Conservation (phyloP, 257 asterid species). For the Solanum sitiens region DNA sequence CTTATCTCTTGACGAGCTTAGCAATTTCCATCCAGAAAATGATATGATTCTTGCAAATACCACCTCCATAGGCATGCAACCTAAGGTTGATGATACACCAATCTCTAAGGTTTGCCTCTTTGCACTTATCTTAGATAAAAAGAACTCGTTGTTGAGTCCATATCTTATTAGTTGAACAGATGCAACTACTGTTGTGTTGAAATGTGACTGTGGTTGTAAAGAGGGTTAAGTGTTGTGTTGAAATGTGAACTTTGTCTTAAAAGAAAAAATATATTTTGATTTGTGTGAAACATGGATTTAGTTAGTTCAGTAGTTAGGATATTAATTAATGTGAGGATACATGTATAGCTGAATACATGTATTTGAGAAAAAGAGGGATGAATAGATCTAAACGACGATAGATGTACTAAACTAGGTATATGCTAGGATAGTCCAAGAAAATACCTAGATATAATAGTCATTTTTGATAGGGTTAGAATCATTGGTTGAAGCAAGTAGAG, state of each 20-base stretch:
- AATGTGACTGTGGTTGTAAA: not conserved
- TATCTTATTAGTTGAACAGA: not conserved
- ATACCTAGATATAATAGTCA: not conserved
- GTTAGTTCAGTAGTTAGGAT: not conserved
- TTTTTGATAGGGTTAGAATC: not conserved
- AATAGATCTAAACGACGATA: not conserved
- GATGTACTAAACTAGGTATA: not conserved
- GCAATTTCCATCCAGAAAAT: constrained; percentile 62
- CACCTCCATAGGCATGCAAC: constrained; percentile 98
- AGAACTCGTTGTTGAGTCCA: not conserved
- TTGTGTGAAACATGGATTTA: not conserved
- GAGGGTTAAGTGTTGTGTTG: not conserved
- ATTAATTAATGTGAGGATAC: not conserved
- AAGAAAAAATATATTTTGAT: not conserved
- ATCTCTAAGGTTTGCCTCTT: constrained; percentile 61
- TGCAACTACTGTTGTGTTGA: not conserved
- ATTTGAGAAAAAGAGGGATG: not conserved
- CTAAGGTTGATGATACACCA: constrained; percentile 80
- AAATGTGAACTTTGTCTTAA: not conserved
- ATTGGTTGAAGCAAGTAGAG: not conserved
- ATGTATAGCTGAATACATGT: not conserved
- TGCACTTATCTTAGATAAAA: not conserved
- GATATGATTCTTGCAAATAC: constrained; percentile 97
- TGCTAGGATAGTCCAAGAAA: not conserved
- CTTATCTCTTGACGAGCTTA: constrained; percentile 58